Evolutionary conservation across 2,329 filamentous ascomycete genomes (phyloP), one percentile per base, ranked within the genome.

Genomic region (Cercospora sesami): DNA sequence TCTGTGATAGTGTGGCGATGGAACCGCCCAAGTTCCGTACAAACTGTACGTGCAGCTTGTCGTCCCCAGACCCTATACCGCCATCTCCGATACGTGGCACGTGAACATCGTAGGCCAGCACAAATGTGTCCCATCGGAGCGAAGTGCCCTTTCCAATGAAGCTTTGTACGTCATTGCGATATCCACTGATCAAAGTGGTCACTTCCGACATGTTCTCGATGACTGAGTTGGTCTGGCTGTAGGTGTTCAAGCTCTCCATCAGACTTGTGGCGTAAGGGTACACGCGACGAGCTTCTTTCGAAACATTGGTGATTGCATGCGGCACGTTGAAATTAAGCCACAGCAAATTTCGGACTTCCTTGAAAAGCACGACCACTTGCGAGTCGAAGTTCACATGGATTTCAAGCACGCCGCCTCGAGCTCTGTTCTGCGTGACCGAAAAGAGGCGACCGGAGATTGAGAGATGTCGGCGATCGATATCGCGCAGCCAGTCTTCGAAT

Each of bases 241-340:
- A 90, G 0, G 93, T 98, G 67, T 94, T 88, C n/a, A 98, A 93
- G 75, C 93, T 98, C 81, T 99, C 95, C 93, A 99, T 99, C 73
- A 99, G 82, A 77, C 94, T 98, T 72, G 99, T 94, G 26, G 96
- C 95, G 76, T 96, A 99, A 0, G 95, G 95, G 75, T 99, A 99
- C 4, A 99, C 95, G 63, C 95, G 89, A 81, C 97, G 97, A n/a
- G 95, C 96, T 78, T 99, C 95, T 80, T 98, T 99, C 0, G 96
- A 96, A 64, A 97, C 93, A 71, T 93, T 98, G 80, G 91, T 96
- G 76, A 99, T 93, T 14, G 92, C 89, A 79, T 99, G 95, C 8
- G 96, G 96, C 26, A 99, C 92, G 66, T 92, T 90, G 79, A 93
- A 99, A 72, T 93, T 95, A 70, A 97, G 89, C 94, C 95, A 99